Evolutionary conservation across 176 grass and related monocot species (phyloP).

Genomic region (Alloteropsis semialata): DNA sequence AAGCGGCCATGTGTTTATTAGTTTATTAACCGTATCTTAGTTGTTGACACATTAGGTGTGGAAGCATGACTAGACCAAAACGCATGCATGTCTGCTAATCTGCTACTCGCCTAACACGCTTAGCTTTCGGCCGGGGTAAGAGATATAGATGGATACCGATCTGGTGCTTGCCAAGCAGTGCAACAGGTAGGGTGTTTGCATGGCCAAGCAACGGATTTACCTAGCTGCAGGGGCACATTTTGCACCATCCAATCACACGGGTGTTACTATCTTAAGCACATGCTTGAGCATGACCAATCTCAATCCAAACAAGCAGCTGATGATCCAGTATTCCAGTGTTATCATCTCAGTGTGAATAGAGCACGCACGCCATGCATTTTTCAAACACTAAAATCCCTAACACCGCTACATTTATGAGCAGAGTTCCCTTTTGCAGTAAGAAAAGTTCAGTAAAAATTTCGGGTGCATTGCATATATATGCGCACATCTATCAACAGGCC

Average conservation of each 20-base stretch:
- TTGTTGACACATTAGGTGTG: conserved; percentile 21
- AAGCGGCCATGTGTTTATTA: neutral
- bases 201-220: neutral
- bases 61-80: conserved; percentile 11
- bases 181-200: neutral
- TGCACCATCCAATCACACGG: neutral
- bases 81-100: neutral
- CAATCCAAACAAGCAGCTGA: no score
- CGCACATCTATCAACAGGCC: neutral
- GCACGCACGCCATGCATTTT: neutral
- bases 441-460: neutral
- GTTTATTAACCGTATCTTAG: neutral
- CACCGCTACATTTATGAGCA: neutral
- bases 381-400: neutral
- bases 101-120: conserved; percentile 16
- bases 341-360: neutral
- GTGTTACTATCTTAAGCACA: neutral
- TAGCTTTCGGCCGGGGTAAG: neutral
- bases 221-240: neutral
- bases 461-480: no score
- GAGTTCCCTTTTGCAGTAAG: neutral
- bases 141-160: neutral
- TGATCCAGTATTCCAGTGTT: neutral
- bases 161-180: neutral
- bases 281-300: neutral